Evolutionary conservation across 352 stramenopile genomes (phyloP), one percentile per base, ranked within the genome.

Genomic region (Pythium apleroticum): DNA sequence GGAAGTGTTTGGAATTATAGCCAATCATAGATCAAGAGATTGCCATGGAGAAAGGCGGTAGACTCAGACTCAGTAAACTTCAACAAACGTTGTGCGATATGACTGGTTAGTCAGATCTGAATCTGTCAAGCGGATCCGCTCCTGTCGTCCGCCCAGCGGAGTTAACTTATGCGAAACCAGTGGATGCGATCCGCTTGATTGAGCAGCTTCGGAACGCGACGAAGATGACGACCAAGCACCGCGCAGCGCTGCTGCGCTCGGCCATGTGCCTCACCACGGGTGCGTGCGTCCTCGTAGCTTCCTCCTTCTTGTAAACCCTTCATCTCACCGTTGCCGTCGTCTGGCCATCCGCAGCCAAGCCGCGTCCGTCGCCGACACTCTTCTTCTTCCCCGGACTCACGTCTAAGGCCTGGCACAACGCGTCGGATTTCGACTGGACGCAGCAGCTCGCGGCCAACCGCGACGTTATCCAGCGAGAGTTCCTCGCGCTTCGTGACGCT

Each of bases 341-440:
- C 0, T n/a, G n/a, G n/a, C n/a, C n/a, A n/a, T 7, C 12, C 19
- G 22, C 52, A 89, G 84, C 82, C 37, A 93, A 91, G 74, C 69
- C 80, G n/a, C 77, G 84, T 8, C 84, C 84, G 46, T 89, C 80
- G 41, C 84, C 84, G 45, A 93, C 84, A 57, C 76, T 93, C 15
- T 93, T 93, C 66, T 89, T 74, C 69, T 93, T 93, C 68, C 84
- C 81, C 1, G 84, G 84, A 0, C 74, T 93, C 49, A 80, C 78
- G 39, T 90, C 84, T 2, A 49, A 61, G 27, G 72, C 84, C 24
- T 93, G 83, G 79, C 82, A 91, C 53, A 71, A 86, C 48, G 68
- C 81, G 0, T 65, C 39, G 41, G 68, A 80, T n/a, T 93, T 91
- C 61, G 67, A 75, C 12, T 90, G 80, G 75, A 64, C 80, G 6